A percentile compares a stretch with the other conserved stretches of the same genome.
Conservation (phyloP, 805 yeast genomes). For the Ogataea saltuana region DNA sequence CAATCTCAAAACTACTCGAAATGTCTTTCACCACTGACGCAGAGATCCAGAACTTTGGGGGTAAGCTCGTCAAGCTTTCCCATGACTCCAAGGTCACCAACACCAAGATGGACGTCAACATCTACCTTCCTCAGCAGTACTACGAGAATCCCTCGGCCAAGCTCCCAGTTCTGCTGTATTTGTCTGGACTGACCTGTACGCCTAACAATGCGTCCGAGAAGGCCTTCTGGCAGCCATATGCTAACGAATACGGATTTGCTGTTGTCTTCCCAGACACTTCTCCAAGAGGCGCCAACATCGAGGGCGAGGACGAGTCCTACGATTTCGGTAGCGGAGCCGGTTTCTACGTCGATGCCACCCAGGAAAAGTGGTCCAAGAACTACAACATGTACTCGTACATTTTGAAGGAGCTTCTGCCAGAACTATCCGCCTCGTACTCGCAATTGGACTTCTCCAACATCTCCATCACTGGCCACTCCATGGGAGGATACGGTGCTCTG, state of each 20-base stretch:
- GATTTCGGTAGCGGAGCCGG: constrained; percentile 97
- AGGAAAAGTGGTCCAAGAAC: constrained; percentile 66
- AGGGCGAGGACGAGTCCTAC: constrained; percentile 70
- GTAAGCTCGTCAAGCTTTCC: constrained; percentile 69
- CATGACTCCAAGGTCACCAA: constrained; percentile 68
- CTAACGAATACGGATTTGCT: constrained; percentile 80
- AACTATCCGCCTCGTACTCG: constrained; percentile 43
- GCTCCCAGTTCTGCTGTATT: constrained; percentile 74
- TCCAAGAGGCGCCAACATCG: constrained; percentile 78
- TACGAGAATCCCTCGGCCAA: constrained; percentile 35
- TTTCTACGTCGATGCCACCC: constrained; percentile 84
- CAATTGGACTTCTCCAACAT: constrained; percentile 63
- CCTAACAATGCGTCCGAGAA: constrained; percentile 94
- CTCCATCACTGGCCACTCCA: constrained; percentile 93
- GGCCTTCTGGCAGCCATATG: constrained; percentile 82
- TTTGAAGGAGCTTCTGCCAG: constrained; percentile 65
- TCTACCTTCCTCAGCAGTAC: constrained; percentile 70
- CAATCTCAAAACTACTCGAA: no score
- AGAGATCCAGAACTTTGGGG: constrained; percentile 67
- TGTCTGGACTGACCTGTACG: constrained; percentile 91
- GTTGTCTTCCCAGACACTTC: constrained; percentile 95
- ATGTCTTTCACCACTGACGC: constrained; percentile 55
- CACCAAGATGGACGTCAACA: constrained; percentile 80
- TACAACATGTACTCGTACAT: constrained; percentile 89
- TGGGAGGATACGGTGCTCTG: constrained; percentile 97